phyloP scores from a whole-genome alignment of 805 yeast genomes.

The Brettanomyces naardenensis region DNA sequence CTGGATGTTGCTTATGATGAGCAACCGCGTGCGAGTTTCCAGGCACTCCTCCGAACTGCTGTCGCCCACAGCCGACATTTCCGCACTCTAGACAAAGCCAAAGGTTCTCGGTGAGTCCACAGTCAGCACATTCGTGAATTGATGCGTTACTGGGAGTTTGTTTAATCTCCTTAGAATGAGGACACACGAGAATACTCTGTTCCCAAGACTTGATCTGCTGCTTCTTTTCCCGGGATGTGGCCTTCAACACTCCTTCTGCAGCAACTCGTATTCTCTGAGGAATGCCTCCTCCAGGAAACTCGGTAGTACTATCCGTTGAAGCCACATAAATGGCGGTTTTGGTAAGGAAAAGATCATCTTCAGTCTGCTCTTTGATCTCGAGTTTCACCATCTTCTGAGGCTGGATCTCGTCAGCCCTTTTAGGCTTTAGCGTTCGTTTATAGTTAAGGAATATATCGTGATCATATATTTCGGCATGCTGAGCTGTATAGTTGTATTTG shows the following conservation, averaged over 20 bases:
- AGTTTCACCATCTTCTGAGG: conserved; percentile 50
- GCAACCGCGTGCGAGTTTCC: conserved; percentile 87
- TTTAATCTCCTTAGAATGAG: conserved; percentile 54
- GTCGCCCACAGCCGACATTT: conserved; percentile 86
- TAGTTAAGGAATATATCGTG: conserved; percentile 58
- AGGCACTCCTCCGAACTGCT: conserved; percentile 88
- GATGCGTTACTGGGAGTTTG: conserved; percentile 29
- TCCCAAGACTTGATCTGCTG: conserved; percentile 90
- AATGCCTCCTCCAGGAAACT: conserved; percentile 22
- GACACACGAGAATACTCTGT: conserved; percentile 74
- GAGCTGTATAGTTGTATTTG: conserved; percentile 39
- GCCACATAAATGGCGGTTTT: conserved; percentile 33
- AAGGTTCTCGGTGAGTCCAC: conserved; percentile 66
- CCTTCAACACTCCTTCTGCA: conserved; percentile 38
- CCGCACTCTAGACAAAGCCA: conserved; percentile 96
- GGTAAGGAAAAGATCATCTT: conserved; percentile 53
- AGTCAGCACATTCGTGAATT: conserved; percentile 40
- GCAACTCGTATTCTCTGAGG: conserved; percentile 24
- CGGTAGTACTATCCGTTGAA: conserved; percentile 19
- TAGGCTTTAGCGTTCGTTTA: conserved; percentile 40
- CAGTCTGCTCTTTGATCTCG: conserved; percentile 56
- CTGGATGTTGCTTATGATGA: conserved; percentile 46
- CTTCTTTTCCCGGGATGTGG: conserved; percentile 51
- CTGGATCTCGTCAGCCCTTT: conserved; percentile 20
- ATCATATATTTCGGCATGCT: conserved; percentile 44